Evolutionary conservation across 2,329 filamentous ascomycete species (phyloP).

Genomic region (Huntiella abstrusa): DNA sequence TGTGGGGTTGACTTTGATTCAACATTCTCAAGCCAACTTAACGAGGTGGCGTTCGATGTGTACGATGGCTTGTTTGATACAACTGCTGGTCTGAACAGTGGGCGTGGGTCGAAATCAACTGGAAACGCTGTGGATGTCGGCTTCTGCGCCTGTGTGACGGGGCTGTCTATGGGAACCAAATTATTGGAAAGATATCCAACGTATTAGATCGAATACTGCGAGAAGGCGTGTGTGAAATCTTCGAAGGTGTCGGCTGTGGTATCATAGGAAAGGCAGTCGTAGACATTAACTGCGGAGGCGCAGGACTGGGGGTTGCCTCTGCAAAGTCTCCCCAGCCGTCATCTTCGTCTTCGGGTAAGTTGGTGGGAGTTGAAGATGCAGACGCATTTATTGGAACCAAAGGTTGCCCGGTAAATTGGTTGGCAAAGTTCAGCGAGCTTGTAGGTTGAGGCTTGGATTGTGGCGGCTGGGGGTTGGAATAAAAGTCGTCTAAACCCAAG

Average conservation of each 20-base stretch:
- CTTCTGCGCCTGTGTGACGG: not conserved
- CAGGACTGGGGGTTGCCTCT: conserved; percentile 21
- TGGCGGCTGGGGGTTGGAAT: conserved; percentile 18
- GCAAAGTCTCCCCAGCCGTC: conserved; percentile 54
- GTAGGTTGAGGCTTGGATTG: not conserved
- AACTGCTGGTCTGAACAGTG: no score
- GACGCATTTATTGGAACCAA: conserved; percentile 13
- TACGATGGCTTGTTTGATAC: not conserved
- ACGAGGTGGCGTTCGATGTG: conserved; percentile 10
- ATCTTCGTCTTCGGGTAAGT: conserved; percentile 28
- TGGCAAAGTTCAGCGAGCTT: not conserved
- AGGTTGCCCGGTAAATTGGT: conserved; percentile 7
- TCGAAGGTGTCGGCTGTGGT: not conserved
- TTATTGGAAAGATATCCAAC: conserved; percentile 36
- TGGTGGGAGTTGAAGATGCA: conserved; percentile 5
- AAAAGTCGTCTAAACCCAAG: conserved; percentile 39
- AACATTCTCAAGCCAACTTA: no score
- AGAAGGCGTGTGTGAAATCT: not conserved
- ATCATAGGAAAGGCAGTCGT: not conserved
- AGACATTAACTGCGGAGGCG: not conserved
- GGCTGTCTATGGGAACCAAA: conserved; percentile 13
- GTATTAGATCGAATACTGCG: conserved; percentile 28
- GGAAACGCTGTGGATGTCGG: no score
- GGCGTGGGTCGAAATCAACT: no score
- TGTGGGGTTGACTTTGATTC: conserved; percentile 11